Evolutionary conservation across 208 protist species (phyloP).

Genomic region (Leishmania tropica): DNA sequence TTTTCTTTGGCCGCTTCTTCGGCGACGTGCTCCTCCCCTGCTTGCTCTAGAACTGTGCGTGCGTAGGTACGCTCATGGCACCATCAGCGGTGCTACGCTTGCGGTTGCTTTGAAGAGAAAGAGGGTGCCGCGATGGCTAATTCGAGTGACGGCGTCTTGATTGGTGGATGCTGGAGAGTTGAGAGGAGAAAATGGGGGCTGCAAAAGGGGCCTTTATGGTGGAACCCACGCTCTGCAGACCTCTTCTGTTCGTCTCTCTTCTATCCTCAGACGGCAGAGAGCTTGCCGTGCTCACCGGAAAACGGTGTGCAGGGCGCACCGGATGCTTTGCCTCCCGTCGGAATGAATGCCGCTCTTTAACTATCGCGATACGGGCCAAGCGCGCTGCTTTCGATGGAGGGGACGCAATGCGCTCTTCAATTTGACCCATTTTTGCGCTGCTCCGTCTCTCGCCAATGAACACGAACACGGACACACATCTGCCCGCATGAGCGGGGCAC

Average conservation of each 20-base stretch:
- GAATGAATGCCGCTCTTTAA: not conserved
- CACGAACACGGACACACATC: not conserved
- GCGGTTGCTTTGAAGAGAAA: not conserved
- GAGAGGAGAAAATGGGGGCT: not conserved
- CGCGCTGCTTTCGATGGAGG: not conserved
- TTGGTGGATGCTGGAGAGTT: not conserved
- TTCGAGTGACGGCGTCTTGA: not conserved
- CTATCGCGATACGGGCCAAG: not conserved
- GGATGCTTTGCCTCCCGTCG: not conserved
- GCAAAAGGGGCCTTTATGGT: not conserved
- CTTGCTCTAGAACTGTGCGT: not conserved
- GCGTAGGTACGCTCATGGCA: not conserved
- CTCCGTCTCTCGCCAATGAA: not conserved
- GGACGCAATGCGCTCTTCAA: not conserved
- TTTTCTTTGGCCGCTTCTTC: too few relatives aligned
- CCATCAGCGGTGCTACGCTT: not conserved
- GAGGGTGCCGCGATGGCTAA: not conserved
- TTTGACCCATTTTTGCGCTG: not conserved
- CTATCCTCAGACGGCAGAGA: not conserved
- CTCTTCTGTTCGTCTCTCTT: not conserved
- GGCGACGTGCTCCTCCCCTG: not conserved
- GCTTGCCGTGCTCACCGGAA: not conserved
- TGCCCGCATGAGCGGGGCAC: not conserved
- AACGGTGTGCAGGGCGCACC: not conserved
- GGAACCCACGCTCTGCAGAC: not conserved